phyloP scores from a whole-genome alignment of 768 basidiomycete species.

The Boletus bicolor region DNA sequence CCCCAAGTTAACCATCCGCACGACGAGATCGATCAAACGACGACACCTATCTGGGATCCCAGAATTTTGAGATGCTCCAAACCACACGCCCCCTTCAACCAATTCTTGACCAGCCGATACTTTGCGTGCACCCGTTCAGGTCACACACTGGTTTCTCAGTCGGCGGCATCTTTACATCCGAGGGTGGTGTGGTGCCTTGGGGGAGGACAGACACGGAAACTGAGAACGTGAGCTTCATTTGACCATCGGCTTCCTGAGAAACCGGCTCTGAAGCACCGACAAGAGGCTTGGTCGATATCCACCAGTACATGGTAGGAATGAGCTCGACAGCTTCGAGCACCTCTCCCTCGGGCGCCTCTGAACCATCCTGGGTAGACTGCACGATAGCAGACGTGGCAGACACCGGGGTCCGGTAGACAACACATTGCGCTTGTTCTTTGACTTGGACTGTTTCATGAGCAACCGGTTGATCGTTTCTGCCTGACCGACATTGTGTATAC shows the following conservation, averaged over 20 bases:
- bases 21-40: no score
- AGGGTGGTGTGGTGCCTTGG: slow-evolving; percentile 2
- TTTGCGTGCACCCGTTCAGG: slow-evolving; percentile 58
- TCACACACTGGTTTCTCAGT: slow-evolving; percentile 40
- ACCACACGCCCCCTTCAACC: slow-evolving; percentile 22
- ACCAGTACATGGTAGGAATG: slow-evolving; percentile 62
- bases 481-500: slow-evolving; percentile 35
- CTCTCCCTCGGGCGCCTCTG: slow-evolving; percentile 38
- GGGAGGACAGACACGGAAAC: slow-evolving; percentile 41
- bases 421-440: slow-evolving; percentile 55
- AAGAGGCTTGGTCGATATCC: slow-evolving; percentile 55
- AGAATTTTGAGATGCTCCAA: slow-evolving; percentile 46
- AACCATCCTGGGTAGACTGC: slow-evolving; percentile 29
- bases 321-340: slow-evolving; percentile 38
- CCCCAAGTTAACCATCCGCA: no score
- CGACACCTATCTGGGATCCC: no score
- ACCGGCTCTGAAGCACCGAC: slow-evolving; percentile 3
- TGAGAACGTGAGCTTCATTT: slow-evolving; percentile 51
- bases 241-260: slow-evolving; percentile 1
- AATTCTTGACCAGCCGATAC: slow-evolving; percentile 65
- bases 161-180: slow-evolving; percentile 11
- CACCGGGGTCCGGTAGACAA: slow-evolving; percentile 41
- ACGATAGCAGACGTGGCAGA: slow-evolving; percentile 29
- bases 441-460: slow-evolving; percentile 78
- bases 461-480: slow-evolving; percentile 87